Evolutionary conservation across 768 basidiomycete genomes (phyloP), one percentile per base, ranked within the genome.

Genomic region (Neoboletus magnificus): DNA sequence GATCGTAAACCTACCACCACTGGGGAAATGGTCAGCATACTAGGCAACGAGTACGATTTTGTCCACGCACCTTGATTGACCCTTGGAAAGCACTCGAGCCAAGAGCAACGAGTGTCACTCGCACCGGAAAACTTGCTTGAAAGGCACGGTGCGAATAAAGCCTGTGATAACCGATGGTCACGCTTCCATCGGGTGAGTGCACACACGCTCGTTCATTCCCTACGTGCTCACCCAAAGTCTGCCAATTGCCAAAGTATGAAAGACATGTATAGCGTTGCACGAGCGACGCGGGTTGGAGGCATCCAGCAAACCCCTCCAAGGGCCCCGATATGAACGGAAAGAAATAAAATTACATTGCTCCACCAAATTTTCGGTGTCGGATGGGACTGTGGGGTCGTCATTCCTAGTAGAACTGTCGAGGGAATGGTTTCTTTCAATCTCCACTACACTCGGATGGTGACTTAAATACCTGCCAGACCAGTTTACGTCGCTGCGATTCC

Each of bases 91-190:
- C 57, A 29, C 56, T 57, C 23, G 56, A 56, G 22, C 54, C 56
- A 16, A 57, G 54, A 3, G 35, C 54, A 23, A 57, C 35, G 23
- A 57, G 36, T 7, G 45, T 27, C 18, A 57, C 20, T 7, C 57
- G 48, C 25, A 58, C 55, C 16, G 25, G 22, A 40, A 50, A 12
- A 37, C 23, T 50, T 9, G 57, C 55, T 29, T 22, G 29, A 27
- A 58, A 58, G 11, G 55, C 16, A 5, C 57, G 55, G 8, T 58
- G 57, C 3, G 55, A 49, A 30, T 58, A 58, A 1, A 58, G 36
- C 16, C 57, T 58, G 16, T 58, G 57, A 33, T 57, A 57, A n/a
- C 57, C 55, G 15, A 58, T 57, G 0, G 57, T 58, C n/a, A 57
- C 43, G 12, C 57, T 58, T 50, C 22, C 36, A 49, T 39, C 12